These are phyloP conservation scores for Citrus inodora DNA, from an alignment of 345 rosid species.

Conservation along the genomic window DNA sequence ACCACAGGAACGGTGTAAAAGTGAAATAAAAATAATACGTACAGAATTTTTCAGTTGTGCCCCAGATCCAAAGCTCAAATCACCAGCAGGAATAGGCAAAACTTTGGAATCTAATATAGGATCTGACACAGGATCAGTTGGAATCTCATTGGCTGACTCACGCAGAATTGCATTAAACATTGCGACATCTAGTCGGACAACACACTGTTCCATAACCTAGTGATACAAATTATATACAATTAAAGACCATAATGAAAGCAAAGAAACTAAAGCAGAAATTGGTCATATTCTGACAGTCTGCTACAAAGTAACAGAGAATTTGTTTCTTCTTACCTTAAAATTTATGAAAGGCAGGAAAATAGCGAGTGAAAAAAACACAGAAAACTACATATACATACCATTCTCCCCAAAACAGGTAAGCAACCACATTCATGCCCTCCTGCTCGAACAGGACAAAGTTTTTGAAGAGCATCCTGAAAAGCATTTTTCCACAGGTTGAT, in stretches of 20 bases:
- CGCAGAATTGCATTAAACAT: conserved; percentile 97
- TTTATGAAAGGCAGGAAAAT: background rate
- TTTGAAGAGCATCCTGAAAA: conserved; percentile 70
- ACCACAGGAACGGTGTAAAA: background rate
- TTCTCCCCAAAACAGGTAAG: conserved; percentile 69
- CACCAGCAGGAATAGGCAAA: conserved; percentile 92
- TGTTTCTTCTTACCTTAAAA: background rate
- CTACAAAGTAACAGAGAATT: background rate
- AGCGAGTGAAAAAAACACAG: conserved; percentile 9
- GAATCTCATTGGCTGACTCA: conserved; percentile 89
- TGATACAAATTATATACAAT: conserved; percentile 11
- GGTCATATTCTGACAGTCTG: background rate
- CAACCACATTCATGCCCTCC: conserved; percentile 93
- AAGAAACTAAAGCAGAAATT: conserved; percentile 1
- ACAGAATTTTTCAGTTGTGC: conserved; percentile 95
- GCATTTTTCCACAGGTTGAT: conserved; percentile 74
- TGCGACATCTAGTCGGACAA: conserved; percentile 83
- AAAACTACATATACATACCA: conserved; percentile 46
- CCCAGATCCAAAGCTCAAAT: conserved; percentile 97
- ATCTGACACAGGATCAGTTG: conserved; percentile 93
- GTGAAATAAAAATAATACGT: conserved; percentile 13
- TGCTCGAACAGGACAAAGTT: conserved; percentile 88
- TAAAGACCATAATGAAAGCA: background rate
- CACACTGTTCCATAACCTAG: conserved; percentile 87
- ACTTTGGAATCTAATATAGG: conserved; percentile 85